Conservation (phyloP, 352 stramenopile species). For the Phytophthora hybrid region DNA sequence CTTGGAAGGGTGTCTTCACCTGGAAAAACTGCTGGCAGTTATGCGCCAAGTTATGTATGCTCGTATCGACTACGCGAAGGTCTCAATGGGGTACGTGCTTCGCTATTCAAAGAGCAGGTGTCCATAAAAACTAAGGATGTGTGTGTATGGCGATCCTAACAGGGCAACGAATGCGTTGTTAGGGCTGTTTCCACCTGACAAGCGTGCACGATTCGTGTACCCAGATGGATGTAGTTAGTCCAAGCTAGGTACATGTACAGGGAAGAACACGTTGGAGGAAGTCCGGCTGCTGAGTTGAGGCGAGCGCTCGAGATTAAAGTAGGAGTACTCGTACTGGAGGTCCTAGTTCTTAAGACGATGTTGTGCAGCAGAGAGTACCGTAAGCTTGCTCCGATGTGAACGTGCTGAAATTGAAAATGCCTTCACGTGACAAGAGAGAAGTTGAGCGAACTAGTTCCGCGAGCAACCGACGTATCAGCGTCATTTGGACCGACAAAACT, state of each 20-base stretch:
- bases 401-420: conserved; percentile 21
- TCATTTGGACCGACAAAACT: conserved; percentile 49
- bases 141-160: not conserved
- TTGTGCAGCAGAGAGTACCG: conserved; percentile 36
- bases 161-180: conserved; percentile 20
- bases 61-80: conserved; percentile 21
- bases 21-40: conserved; percentile 27
- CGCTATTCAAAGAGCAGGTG: not conserved
- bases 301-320: conserved; percentile 20
- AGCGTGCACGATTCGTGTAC: conserved; percentile 16
- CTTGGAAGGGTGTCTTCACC: conserved; percentile 25
- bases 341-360: conserved; percentile 24
- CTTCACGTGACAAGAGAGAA: not conserved
- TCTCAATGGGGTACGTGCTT: conserved; percentile 23
- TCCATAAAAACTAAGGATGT: conserved; percentile 4
- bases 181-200: conserved; percentile 19
- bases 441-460: not conserved
- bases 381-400: conserved; percentile 14
- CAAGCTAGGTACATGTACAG: not conserved
- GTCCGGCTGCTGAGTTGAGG: conserved; percentile 11
- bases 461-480: conserved; percentile 4
- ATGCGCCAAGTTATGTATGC: conserved; percentile 29
- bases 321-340: conserved; percentile 27
- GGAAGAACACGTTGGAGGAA: conserved; percentile 16
- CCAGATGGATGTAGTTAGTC: conserved; percentile 3